Evolutionary conservation across 257 asterid genomes (phyloP).

Genomic region (Cruciata laevipes): DNA sequence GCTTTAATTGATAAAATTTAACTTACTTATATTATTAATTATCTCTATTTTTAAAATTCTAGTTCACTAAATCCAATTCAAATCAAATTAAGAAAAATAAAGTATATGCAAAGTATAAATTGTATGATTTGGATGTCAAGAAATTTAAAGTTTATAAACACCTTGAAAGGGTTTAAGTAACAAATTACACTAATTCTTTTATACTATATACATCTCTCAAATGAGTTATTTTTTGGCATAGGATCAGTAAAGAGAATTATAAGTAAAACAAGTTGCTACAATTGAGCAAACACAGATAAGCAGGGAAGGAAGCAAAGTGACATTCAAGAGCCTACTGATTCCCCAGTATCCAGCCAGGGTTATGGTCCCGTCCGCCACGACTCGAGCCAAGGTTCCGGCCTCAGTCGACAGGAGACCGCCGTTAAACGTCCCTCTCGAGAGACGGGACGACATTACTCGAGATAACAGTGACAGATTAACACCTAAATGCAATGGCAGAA

Average conservation of each 20-base stretch:
- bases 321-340: slow-evolving; percentile 48
- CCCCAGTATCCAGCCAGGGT: slow-evolving; percentile 59
- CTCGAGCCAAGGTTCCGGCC: slow-evolving; percentile 72
- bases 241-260: slow-evolving; percentile 47
- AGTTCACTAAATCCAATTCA: no score
- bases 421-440: slow-evolving; percentile 58
- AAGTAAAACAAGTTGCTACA: slow-evolving; percentile 53
- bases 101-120: no score
- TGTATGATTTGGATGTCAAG: not conserved
- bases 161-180: not conserved
- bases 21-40: no score
- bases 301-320: slow-evolving; percentile 52
- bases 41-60: no score
- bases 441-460: slow-evolving; percentile 69
- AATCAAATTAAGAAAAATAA: no score
- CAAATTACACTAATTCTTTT: not conserved
- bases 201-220: no score
- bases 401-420: slow-evolving; percentile 71
- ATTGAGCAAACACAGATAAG: slow-evolving; percentile 50
- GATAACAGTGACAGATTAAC: slow-evolving; percentile 64
- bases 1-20: no score
- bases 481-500: slow-evolving; percentile 22
- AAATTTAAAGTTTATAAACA: not conserved
- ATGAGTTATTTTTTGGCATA: no score
- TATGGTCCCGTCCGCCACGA: slow-evolving; percentile 56